Evolutionary conservation across 2,329 filamentous ascomycete species (phyloP), one percentile per base, ranked within the genome.

Genomic region (Alternaria ventricosa): DNA sequence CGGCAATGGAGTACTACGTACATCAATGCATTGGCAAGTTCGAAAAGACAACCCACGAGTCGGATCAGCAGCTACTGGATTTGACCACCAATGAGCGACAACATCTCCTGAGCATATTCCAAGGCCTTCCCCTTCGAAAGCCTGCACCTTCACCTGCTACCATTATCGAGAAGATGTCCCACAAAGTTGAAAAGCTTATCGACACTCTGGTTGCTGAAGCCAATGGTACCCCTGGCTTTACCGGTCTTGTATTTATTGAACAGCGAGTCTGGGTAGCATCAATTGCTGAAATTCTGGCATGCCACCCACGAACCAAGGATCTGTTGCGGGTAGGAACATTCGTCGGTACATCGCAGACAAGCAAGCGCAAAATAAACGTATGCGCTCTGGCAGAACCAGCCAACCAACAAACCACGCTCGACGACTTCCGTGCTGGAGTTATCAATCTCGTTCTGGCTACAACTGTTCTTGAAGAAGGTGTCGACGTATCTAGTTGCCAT

Each of bases 401-500:
- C 46, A 81, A 82, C 49, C 86, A 88, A 61, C 79, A 82, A 50
- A 74, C 81, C 28, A 86, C 85, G 1, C 78, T 90, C 1, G 80
- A 84, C 9, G 84, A 87, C n/a, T 87, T 89, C 55, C 81, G 82
- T 10, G 72, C 71, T 11, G 87, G 87, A 3, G 77, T 75, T 15
- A 87, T 83, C 49, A 89, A 89, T 61, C 70, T 89, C n/a, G 84
- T 89, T 36, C 75, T 90, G 18, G 81, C 86, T 0, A 89, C 87
- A 0, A 85, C 83, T 56, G 87, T 88, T 0, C 79, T 89, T 2
- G 87, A 89, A 74, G 87, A 89, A 76, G 87, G 87, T 0, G 86
- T 90, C 28, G 88, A 89, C 68, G 80, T 89, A 3, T 84, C 86
- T n/a, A 85, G 86, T 4, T 91, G 89, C 68, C 87, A 89, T 69